A percentile compares a stretch with the other conserved stretches of the same genome.
Conservation (phyloP, 169 alveolate genomes). For the Eimeria necatrix region DNA sequence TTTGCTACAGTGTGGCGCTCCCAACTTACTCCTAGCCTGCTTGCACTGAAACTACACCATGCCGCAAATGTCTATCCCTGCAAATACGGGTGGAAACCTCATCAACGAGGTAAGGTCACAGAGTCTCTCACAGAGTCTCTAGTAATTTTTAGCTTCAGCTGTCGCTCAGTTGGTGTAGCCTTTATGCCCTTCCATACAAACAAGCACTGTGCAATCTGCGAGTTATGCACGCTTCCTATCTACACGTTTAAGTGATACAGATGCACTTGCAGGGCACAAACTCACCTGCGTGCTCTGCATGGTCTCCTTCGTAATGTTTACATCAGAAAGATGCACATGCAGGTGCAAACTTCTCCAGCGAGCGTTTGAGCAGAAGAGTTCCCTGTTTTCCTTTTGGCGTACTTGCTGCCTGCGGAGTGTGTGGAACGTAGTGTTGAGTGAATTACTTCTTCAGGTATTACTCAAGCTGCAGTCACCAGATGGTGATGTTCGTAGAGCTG, state of each 20-base stretch:
- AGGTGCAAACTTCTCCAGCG: too few species aligned
- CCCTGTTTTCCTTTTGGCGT: too few species aligned
- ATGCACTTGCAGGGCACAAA: not conserved
- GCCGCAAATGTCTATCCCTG: constrained; percentile 63
- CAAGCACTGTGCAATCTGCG: not conserved
- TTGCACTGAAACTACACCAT: not conserved
- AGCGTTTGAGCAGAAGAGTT: too few species aligned
- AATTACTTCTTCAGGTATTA: constrained; percentile 10
- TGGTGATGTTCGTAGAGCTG: constrained; percentile 33
- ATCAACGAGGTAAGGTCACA: constrained; percentile 49
- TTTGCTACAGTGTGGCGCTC: too few species aligned
- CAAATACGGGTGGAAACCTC: not conserved
- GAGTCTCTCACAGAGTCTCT: not conserved
- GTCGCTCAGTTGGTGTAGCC: not conserved
- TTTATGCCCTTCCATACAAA: not conserved
- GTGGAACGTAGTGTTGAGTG: not conserved
- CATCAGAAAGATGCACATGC: not conserved
- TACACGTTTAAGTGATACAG: not conserved
- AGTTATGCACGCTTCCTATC: not conserved
- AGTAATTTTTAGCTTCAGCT: too few species aligned
- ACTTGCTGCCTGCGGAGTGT: not conserved
- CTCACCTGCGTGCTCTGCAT: not conserved
- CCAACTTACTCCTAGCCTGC: too few species aligned
- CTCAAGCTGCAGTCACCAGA: constrained; percentile 53
- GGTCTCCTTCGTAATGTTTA: not conserved